These are phyloP conservation scores for Corchorus capsularis DNA, from an alignment of 345 rosid species.

Conservation along the genomic window DNA sequence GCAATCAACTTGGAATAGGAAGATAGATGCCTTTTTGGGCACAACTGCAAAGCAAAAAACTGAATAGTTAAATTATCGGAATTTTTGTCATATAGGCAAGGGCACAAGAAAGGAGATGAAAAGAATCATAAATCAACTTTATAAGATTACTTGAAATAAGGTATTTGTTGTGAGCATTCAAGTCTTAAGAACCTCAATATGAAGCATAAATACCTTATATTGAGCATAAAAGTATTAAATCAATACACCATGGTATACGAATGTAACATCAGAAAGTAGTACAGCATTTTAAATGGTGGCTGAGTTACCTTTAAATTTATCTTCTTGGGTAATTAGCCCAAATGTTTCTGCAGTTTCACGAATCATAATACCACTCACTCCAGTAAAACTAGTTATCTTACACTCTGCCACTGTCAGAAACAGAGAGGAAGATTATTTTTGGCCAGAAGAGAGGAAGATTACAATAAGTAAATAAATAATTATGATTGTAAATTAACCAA, in stretches of 20 bases:
- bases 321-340: slow-evolving; percentile 67
- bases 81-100: background rate
- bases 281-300: background rate
- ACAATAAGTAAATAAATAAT: background rate
- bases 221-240: background rate
- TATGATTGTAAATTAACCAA: background rate
- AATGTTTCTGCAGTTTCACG: slow-evolving; percentile 93
- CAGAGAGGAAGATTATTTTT: slow-evolving; percentile 7
- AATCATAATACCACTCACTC: slow-evolving; percentile 77
- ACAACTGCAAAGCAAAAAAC: slow-evolving; percentile 52
- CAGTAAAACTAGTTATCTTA: slow-evolving; percentile 58
- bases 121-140: background rate
- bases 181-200: background rate
- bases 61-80: background rate
- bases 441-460: slow-evolving; percentile 9
- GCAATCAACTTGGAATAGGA: slow-evolving; percentile 68
- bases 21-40: slow-evolving; percentile 73
- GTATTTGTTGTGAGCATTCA: background rate
- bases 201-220: background rate
- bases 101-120: background rate
- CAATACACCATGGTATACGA: background rate
- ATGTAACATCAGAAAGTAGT: background rate
- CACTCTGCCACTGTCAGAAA: slow-evolving; percentile 71
- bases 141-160: background rate
- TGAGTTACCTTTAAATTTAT: slow-evolving; percentile 59